phyloP scores from a whole-genome alignment of 1,284 basidiomycete genomes.

The Puccinia brachypodii region DNA sequence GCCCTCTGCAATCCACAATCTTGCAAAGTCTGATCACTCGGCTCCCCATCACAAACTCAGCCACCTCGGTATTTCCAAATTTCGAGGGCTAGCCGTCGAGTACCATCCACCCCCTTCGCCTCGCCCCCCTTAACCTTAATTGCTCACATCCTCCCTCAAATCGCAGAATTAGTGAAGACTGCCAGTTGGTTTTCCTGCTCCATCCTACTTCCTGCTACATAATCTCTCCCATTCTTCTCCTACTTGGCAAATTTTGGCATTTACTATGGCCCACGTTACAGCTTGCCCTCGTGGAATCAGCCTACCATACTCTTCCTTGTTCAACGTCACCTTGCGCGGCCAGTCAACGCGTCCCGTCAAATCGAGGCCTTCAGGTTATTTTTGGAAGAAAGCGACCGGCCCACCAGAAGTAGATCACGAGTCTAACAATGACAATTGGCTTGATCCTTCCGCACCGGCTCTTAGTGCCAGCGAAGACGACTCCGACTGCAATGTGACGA shows the following conservation, averaged over 20 bases:
- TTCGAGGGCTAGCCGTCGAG: too few species aligned
- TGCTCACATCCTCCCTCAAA: not conserved
- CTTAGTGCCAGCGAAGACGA: constrained; percentile 25
- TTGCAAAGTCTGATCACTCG: not conserved
- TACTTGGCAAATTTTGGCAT: not conserved
- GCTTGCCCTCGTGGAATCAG: not conserved
- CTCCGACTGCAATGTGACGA: not conserved
- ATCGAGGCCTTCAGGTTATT: constrained; percentile 15
- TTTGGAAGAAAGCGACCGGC: constrained; percentile 32
- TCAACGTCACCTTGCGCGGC: not conserved
- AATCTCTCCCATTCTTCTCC: not conserved
- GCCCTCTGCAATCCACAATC: not conserved
- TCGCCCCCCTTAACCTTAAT: not conserved
- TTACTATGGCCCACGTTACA: constrained; percentile 9
- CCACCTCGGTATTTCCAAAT: too few species aligned
- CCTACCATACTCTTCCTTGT: constrained; percentile 31
- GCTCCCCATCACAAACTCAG: not conserved
- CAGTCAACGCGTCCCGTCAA: not conserved
- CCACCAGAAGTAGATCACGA: not conserved
- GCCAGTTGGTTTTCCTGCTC: too few species aligned
- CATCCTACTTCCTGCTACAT: not conserved
- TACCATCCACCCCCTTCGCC: not conserved
- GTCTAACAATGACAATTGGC: not conserved
- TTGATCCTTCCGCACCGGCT: constrained; percentile 1
- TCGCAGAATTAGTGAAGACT: not conserved